phyloP scores from a whole-genome alignment of 768 basidiomycete species.

The Auriscalpium orientale region DNA sequence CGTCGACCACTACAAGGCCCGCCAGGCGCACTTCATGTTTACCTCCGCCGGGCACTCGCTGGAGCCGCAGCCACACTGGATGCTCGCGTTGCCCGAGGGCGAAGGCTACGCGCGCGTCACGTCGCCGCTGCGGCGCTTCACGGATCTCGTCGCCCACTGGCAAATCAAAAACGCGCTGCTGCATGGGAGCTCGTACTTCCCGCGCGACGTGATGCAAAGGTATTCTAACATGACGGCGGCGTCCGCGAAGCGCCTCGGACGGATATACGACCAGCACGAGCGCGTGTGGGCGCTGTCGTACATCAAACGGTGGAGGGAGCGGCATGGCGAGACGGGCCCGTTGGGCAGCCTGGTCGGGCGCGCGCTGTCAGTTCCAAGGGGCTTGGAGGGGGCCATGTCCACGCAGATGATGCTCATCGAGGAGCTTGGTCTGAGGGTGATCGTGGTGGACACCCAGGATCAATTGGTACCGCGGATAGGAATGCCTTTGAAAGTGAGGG shows the following conservation, averaged over 20 bases:
- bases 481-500: no score
- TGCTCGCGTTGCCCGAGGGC: conserved; percentile 57
- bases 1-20: conserved; percentile 32
- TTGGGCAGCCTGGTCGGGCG: no score
- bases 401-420: no score
- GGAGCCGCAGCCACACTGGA: conserved; percentile 56
- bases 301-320: conserved; percentile 31
- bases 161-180: conserved; percentile 80
- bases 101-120: conserved; percentile 83
- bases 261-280: conserved; percentile 14
- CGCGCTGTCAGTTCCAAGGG: no score
- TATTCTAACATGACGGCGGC: no score
- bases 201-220: conserved; percentile 33
- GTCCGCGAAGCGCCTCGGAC: no score
- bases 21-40: conserved; percentile 27
- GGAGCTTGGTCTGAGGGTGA: no score
- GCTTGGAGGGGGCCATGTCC: no score
- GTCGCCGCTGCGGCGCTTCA: conserved; percentile 80
- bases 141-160: conserved; percentile 84
- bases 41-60: conserved; percentile 38
- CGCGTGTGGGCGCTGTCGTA: conserved; percentile 35
- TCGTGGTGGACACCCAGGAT: no score
- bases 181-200: conserved; percentile 35
- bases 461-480: no score
- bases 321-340: conserved; percentile 1